These are phyloP conservation scores for Tranzscheliella williamsii DNA, from an alignment of 1,284 basidiomycete species.

Conservation along the genomic window DNA sequence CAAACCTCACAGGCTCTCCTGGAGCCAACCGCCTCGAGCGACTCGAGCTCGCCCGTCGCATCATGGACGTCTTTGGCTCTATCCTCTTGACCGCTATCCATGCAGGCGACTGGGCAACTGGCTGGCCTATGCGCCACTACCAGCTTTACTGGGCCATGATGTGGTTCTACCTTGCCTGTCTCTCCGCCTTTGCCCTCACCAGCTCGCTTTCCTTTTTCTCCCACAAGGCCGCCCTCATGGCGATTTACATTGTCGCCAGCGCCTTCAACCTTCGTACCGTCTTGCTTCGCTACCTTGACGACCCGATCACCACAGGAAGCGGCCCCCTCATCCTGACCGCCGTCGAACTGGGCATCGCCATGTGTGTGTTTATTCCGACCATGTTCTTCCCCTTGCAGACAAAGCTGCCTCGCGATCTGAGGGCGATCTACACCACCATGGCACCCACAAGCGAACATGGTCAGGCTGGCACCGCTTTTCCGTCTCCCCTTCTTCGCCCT, in stretches of 20 bases:
- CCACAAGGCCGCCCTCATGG: slow-evolving; percentile 49
- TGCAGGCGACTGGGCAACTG: slow-evolving; percentile 27
- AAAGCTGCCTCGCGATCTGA: slow-evolving; percentile 38
- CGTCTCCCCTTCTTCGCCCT: slow-evolving; percentile 41
- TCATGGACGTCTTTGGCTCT: slow-evolving; percentile 37
- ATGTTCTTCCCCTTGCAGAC: slow-evolving; percentile 48
- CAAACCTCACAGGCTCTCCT: slow-evolving; percentile 7
- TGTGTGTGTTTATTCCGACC: slow-evolving; percentile 33
- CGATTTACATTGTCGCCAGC: slow-evolving; percentile 33
- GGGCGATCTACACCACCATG: slow-evolving; percentile 55
- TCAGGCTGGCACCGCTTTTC: slow-evolving; percentile 49
- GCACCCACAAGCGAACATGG: slow-evolving; percentile 39
- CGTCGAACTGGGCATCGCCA: slow-evolving; percentile 26
- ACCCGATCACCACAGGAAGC: slow-evolving; percentile 8
- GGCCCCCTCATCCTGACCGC: slow-evolving; percentile 27
- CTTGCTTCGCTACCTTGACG: slow-evolving; percentile 19
- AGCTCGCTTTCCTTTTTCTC: slow-evolving; percentile 39
- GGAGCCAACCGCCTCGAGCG: slow-evolving; percentile 4
- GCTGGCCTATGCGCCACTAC: slow-evolving; percentile 11
- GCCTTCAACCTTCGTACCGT: slow-evolving; percentile 52
- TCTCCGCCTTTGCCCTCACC: slow-evolving; percentile 38
- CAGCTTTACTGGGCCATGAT: slow-evolving; percentile 32
- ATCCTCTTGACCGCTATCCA: slow-evolving; percentile 28
- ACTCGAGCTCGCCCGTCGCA: slow-evolving; percentile 33
- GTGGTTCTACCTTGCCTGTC: slow-evolving; percentile 47